Evolutionary conservation across 2,329 filamentous ascomycete species (phyloP), one percentile per base, ranked within the genome.

Genomic region (Shiraia bambusicola): DNA sequence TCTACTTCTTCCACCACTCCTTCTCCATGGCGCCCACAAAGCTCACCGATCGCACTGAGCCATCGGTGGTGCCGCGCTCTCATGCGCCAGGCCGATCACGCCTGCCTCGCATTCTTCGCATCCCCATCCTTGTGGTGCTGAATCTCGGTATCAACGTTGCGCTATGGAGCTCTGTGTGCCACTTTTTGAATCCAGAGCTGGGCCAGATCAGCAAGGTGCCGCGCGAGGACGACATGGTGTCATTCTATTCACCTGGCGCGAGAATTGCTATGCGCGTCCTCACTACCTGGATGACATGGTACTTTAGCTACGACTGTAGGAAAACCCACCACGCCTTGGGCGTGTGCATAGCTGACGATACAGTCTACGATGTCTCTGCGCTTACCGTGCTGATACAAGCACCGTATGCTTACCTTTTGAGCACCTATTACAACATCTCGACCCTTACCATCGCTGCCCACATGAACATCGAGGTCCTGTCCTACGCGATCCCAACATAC

Each of bases 211-310:
- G 82, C 64, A 81, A 83, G 58, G 77, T 76, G 42, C 55, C 61
- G 4, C 69, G 82, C 46, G 80, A 84, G 36, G 77, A 78, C 37
- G 81, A 80, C 75, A 69, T 72, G 28, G 58, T 40, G 61, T 82
- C 88, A 63, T 30, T 58, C 13, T 58, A 56, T 45, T 50, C 50
- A 28, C 76, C 88, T 19, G 74, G 68, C 5, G 72, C 69, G 12
- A 61, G 81, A 47, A 60, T 83, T 37, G 75, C 56, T 9, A 79
- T 75, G 73, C 77, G 87, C 80, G 65, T 73, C 27, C 66, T 82
- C 33, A 84, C 90, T 65, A 75, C 95, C 38, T 81, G 75, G 16
- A 61, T 91, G 33, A 84, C 81, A 33, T 95, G 89, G 88, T 80
- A 79, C 56, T 75, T 82, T 30, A 77, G 83, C 49, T 87, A 86